phyloP scores from a whole-genome alignment of 768 basidiomycete genomes.

The Trametes coccinea region DNA sequence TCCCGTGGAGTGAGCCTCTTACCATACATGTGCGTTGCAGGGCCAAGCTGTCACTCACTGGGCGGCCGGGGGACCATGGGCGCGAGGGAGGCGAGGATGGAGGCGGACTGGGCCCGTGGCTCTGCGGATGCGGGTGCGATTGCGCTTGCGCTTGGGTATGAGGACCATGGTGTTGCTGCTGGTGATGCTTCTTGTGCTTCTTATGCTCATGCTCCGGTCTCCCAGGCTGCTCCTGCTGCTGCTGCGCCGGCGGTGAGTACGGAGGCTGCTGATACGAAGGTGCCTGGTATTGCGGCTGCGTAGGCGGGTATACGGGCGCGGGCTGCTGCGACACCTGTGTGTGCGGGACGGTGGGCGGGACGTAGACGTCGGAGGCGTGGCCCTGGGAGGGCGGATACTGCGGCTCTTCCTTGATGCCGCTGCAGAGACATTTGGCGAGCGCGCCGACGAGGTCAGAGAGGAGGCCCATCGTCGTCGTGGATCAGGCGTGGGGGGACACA shows the following conservation, averaged over 20 bases:
- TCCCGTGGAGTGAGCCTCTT: too few species aligned
- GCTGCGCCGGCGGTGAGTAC: conserved; percentile 1
- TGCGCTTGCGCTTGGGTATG: neutral
- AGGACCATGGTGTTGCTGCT: neutral
- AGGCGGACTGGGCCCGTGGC: neutral
- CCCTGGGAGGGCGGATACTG: neutral
- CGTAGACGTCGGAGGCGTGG: conserved; percentile 18
- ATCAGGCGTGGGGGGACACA: neutral
- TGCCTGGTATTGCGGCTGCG: conserved; percentile 14
- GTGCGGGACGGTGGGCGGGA: conserved; percentile 24
- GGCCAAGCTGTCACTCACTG: neutral
- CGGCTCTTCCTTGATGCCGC: conserved; percentile 11
- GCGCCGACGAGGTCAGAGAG: conserved; percentile 13
- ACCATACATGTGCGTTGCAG: neutral
- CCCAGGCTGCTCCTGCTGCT: conserved; percentile 7
- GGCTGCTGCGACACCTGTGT: conserved; percentile 7
- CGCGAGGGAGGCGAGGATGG: conserved; percentile 17
- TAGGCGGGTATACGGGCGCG: conserved; percentile 7
- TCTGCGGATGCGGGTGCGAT: neutral
- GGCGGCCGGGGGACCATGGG: conserved; percentile 18
- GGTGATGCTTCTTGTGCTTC: conserved; percentile 11
- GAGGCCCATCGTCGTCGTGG: conserved; percentile 9
- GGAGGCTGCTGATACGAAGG: neutral
- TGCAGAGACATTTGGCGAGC: conserved; percentile 16
- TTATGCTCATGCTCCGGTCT: conserved; percentile 11